Percentiles rank a stretch among this genome's conserved stretches.
Conservation (phyloP, 2,329 filamentous ascomycete genomes). For the Aspergillus sp. region DNA sequence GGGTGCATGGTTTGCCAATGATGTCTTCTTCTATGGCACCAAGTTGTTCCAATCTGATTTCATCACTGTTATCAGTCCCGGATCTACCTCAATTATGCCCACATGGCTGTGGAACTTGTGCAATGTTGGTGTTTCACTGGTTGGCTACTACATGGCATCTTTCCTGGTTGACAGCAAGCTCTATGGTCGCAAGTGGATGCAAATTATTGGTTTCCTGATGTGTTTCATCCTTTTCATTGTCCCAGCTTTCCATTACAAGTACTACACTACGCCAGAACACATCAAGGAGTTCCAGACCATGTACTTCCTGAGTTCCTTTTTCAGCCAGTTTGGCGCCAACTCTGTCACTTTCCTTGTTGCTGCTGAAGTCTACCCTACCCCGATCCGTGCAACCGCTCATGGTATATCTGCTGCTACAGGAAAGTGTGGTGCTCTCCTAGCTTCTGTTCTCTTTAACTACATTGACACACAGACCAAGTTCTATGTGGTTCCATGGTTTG, state of each 20-base stretch:
- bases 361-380: constrained; percentile 92
- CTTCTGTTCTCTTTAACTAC: constrained; percentile 89
- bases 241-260: constrained; percentile 77
- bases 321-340: constrained; percentile 98
- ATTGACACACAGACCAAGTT: constrained; percentile 79
- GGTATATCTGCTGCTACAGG: constrained; percentile 88
- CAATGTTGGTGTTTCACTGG: constrained; percentile 82
- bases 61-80: constrained; percentile 67
- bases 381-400: constrained; percentile 86
- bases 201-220: constrained; percentile 86
- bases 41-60: constrained; percentile 93
- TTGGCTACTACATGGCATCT: constrained; percentile 82
- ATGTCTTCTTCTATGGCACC: constrained; percentile 99
- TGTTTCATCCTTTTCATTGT: constrained; percentile 91
- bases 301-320: constrained; percentile 97
- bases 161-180: constrained; percentile 92
- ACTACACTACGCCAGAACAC: constrained; percentile 64
- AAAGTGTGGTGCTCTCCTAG: constrained; percentile 79
- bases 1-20: constrained; percentile 88
- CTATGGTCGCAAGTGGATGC: constrained; percentile 93
- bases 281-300: constrained; percentile 92
- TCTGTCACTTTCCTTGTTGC: constrained; percentile 92
- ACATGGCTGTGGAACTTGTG: constrained; percentile 88
- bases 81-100: constrained; percentile 65
- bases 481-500: constrained; percentile 91